Evolutionary conservation across 768 basidiomycete species (phyloP).

Genomic region (Termitomyces bulborhizus): DNA sequence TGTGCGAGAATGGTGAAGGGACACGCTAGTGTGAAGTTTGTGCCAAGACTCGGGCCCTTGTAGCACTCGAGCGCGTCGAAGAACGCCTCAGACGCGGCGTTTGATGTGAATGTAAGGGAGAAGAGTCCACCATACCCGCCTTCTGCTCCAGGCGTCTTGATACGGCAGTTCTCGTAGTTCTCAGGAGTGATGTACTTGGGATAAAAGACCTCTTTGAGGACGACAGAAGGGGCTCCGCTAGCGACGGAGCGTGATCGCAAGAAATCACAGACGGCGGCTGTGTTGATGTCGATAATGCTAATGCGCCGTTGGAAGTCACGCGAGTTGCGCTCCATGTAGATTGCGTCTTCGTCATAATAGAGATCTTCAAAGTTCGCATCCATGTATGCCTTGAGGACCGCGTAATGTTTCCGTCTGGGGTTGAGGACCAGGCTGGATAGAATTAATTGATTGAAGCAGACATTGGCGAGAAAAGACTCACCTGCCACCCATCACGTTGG

Average conservation of each 20-base stretch:
- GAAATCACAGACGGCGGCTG: constrained; percentile 77
- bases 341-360: constrained; percentile 88
- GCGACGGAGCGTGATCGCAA: constrained; percentile 53
- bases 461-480: constrained; percentile 26
- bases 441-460: neutral
- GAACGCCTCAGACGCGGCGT: constrained; percentile 66
- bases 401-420: constrained; percentile 67
- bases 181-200: constrained; percentile 74
- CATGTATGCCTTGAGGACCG: constrained; percentile 55
- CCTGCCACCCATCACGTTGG: constrained; percentile 98
- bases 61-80: constrained; percentile 77
- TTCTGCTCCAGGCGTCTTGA: constrained; percentile 28
- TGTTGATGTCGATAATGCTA: constrained; percentile 70
- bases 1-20: constrained; percentile 94
- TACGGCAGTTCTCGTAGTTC: constrained; percentile 68
- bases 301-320: constrained; percentile 82
- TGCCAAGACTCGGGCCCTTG: constrained; percentile 91
- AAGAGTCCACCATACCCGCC: constrained; percentile 85
- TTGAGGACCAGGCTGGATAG: constrained; percentile 75
- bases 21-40: constrained; percentile 93
- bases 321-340: constrained; percentile 98
- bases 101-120: constrained; percentile 75
- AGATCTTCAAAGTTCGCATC: constrained; percentile 66
- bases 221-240: constrained; percentile 31
- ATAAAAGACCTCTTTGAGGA: constrained; percentile 83